Evolutionary conservation across 73 alveolate genomes (phyloP).

Genomic region (Tetrahymena malaccensis): DNA sequence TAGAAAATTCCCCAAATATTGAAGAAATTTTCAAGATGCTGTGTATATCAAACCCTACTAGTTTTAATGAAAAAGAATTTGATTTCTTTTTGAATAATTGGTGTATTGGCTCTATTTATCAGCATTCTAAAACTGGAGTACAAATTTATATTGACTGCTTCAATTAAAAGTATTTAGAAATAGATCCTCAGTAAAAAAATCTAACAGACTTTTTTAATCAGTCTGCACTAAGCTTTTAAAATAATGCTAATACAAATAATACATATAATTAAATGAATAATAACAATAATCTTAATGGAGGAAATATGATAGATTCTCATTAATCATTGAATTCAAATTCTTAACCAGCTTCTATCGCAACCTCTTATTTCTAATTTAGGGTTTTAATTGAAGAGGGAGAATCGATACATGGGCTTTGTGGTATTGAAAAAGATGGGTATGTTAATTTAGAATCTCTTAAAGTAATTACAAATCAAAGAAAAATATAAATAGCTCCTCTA

Average conservation of each 20-base stretch:
- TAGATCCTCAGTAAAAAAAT: background rate
- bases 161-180: background rate
- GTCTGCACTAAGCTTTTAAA: background rate
- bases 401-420: background rate
- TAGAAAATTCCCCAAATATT: background rate
- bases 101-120: background rate
- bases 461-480: background rate
- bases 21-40: background rate
- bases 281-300: background rate
- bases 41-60: background rate
- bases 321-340: background rate
- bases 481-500: background rate
- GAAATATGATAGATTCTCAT: background rate
- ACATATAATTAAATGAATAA: background rate
- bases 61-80: background rate
- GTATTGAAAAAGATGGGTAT: background rate
- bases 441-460: background rate
- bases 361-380: background rate
- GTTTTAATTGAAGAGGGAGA: background rate
- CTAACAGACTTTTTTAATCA: background rate
- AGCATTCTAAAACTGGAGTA: background rate
- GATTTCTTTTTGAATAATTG: background rate
- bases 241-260: background rate
- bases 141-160: background rate
- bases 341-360: background rate